These are phyloP conservation scores for Pterocarpus santalinus DNA, from an alignment of 306 rosid species.

Conservation along the genomic window DNA sequence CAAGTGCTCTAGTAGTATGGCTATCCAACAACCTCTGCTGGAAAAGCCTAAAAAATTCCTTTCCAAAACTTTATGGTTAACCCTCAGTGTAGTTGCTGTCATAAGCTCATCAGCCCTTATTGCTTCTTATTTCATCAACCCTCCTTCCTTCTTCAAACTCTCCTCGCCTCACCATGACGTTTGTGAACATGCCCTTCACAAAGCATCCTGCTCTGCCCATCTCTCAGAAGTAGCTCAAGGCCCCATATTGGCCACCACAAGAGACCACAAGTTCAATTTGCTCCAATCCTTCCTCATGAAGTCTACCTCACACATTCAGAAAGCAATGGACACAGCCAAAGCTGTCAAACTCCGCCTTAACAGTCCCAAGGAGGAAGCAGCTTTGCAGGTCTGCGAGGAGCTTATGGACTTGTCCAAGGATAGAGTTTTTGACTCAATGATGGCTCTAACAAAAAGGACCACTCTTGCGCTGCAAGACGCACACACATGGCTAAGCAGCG, in stretches of 20 bases:
- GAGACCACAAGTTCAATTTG: neutral
- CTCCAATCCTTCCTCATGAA: constrained; percentile 52
- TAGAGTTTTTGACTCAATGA: constrained; percentile 53
- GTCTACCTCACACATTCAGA: constrained; percentile 46
- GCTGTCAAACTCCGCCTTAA: constrained; percentile 49
- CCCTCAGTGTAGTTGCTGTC: constrained; percentile 55
- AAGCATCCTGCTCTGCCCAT: constrained; percentile 55
- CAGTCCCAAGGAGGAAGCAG: constrained; percentile 47
- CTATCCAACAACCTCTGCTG: constrained; percentile 59
- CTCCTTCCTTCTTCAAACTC: constrained; percentile 21
- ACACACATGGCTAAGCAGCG: constrained; percentile 71
- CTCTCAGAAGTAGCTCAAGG: constrained; percentile 40
- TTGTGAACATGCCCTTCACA: constrained; percentile 55
- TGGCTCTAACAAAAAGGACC: constrained; percentile 44
- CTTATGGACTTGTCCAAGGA: constrained; percentile 58
- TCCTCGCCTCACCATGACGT: neutral
- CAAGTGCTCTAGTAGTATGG: constrained; percentile 48
- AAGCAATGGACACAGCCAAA: constrained; percentile 42
- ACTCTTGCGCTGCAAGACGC: constrained; percentile 50
- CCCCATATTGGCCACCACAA: neutral
- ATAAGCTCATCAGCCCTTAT: constrained; percentile 56
- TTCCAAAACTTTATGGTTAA: constrained; percentile 45
- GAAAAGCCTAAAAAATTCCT: constrained; percentile 43
- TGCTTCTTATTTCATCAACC: constrained; percentile 42
- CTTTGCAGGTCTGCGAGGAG: constrained; percentile 59